A percentile compares a stretch with the other conserved stretches of the same genome.
These are phyloP conservation scores for Saccharomycopsis fodiens DNA, from an alignment of 805 yeast genomes.

Conservation along the genomic window DNA sequence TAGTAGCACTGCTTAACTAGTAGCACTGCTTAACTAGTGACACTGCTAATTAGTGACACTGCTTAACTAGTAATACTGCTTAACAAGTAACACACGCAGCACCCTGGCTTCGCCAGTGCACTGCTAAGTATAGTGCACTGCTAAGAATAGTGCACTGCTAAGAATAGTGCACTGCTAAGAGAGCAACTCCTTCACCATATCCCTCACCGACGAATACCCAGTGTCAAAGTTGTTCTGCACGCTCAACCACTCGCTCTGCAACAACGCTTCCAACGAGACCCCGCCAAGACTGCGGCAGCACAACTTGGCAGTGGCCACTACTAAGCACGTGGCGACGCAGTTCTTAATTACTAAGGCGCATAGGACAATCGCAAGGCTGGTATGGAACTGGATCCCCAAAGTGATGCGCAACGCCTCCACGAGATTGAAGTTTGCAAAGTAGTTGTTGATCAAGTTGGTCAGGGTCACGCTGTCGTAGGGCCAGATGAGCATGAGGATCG, in stretches of 20 bases:
- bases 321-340: conserved; percentile 3
- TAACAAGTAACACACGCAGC: no score
- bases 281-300: neutral
- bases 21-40: no score
- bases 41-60: no score
- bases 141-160: neutral
- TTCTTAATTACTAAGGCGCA: conserved; percentile 9
- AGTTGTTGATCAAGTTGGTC: conserved; percentile 43
- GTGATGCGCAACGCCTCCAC: conserved; percentile 53
- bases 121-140: neutral
- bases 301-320: neutral
- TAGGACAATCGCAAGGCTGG: conserved; percentile 10
- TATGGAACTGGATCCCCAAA: conserved; percentile 6
- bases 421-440: conserved; percentile 54
- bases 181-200: neutral
- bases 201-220: neutral
- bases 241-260: neutral
- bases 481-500: conserved; percentile 93
- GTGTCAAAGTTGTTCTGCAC: neutral
- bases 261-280: neutral
- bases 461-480: conserved; percentile 81
- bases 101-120: no score
- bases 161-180: neutral
- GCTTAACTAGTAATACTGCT: no score
- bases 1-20: no score